Base-by-base conservation (phyloP, 768 basidiomycete species). In the Russula griseocarnosa region DNA sequence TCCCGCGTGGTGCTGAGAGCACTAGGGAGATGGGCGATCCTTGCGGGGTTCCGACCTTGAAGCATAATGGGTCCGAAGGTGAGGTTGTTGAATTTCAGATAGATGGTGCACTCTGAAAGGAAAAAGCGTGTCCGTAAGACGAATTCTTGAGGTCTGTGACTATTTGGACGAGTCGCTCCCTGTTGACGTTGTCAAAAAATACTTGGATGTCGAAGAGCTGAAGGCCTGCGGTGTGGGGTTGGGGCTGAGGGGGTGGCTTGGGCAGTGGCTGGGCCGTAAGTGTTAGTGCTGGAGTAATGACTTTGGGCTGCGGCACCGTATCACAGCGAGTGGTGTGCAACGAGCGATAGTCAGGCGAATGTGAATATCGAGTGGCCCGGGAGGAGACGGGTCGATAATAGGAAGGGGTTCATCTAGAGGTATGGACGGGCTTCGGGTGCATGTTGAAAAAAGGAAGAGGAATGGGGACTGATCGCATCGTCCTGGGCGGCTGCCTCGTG, bases 361-460 rank as follows among this genome's bases (percentile, higher is more conserved):
- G 58, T 38, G 66, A 65, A 1, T 51, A 55, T 50, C 57, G 67
- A 24, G 55, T 57, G 34, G n/a, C n/a, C n/a, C n/a, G n/a, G n/a
- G 56, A 36, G 52, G 60, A 52, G 22, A 53, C 57, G 30, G 56
- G 62, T 34, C 64, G 72, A 61, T 47, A 67, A 64, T 50, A 66
- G 62, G 70, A 56, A 70, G 57, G 62, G 70, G 55, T 60, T 82
- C 80, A 55, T 82, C 81, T 63, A 82, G 72, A 58, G 74, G 74
- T 65, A 55, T 76, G 67, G 69, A 77, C 71, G 72, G 74, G 42
- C 60, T 62, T 49, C 67, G 57, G 40, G 70, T 74, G 30, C 73
- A 77, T 3, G 78, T 78, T 55, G 73, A 76, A 47, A 76, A 76
- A 14, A 71, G 74, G 0, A 76, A 76, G 60, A 73, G 60, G 2